Base-by-base conservation (phyloP, 2,329 filamentous ascomycete genomes). In the Epichloe gansuensis region DNA sequence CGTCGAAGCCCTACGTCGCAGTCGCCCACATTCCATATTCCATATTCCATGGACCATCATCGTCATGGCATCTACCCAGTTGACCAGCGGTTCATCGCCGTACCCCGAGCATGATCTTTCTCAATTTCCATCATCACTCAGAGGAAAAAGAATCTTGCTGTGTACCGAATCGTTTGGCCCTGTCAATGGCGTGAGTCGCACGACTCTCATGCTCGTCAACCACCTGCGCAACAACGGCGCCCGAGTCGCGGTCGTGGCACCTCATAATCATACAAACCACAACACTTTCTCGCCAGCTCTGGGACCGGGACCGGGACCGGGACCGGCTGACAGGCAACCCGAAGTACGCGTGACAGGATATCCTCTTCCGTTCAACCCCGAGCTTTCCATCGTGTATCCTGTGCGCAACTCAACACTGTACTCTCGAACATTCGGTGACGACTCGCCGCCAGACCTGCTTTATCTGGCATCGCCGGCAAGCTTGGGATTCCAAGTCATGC, bases 131-230 rank as follows among this genome's bases (percentile, higher is more conserved):
- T 43, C 62, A 1, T 61, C 69, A 8, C 72, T 86, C n/a, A 67
- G 71, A 39, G 80, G 79, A 9, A 83, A 81, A 64, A 77, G 76
- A 56, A 74, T 87, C 55, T 67, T 87, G 7, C 74, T 87, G 7
- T 84, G 82, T 56, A 86, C 83, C 13, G 84, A 87, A 63, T 86
- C 82, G 0, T 83, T 86, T 54, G 83, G 83, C 3, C 83, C 83
- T 0, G 81, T 87, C 62, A 87, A 87, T 61, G 83, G 84, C n/a
- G 83, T 87, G 46, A 85, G 80, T 60, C 75, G 82, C 55, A 87
- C 83, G 4, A 87, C 84, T 0, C 70, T 82, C 59, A 85, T 82
- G 72, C 74, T 87, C 50, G 80, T 87, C 51, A 78, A 81, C 62
- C 83, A 86, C 58, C 70, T 87, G 21, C 76, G 81, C 52, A 69